Evolutionary conservation across 371 early-diverging fungal genomes (phyloP), one percentile per base, ranked within the genome.

Genomic region (Mortierella sp.): DNA sequence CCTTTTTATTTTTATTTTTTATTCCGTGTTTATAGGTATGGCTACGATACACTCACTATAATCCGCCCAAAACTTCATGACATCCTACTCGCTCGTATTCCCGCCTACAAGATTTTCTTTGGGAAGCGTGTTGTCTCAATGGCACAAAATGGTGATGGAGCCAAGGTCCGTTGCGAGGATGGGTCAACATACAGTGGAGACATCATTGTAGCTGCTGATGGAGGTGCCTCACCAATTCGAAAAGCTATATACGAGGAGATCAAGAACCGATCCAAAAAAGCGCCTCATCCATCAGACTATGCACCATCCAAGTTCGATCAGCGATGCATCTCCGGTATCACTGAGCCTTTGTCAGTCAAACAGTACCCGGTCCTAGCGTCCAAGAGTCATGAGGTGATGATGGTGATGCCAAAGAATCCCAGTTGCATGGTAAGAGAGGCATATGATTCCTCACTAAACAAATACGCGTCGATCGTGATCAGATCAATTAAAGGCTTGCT

Each of bases 31-130:
- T 41, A 40, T 50, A 79, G 79, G 48, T 79, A 79, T 50, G 79
- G 79, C 41, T 79, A 79, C 15, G 63, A 70, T 57, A 67, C 74
- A 4, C 52, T 79, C 11, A 70, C 67, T 0, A 79, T 79, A 21
- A 67, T 70, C 43, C 79, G 79, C 11, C 71, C 74, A 65, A 74
- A 73, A 22, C 74, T 79, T 19, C 70, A 74, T 41, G 67, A 59
- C 11, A 74, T 79, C 15, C 55, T 79, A 10, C 73, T 79, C 48
- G 70, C 74, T 7, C 69, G 74, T 40, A 70, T 79, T 28, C 74
- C 79, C 2, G 79, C 79, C 41, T 79, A 79, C 74, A 79, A 74
- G 36, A 45, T 79, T 52, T 63, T 79, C 15, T 79, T 79, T 22
- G 45, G 45, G 19, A 79, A 74, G 32, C 61, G 59, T 11, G 79